Conservation (phyloP, 305 asterid species). For the Rubia peregrina region DNA sequence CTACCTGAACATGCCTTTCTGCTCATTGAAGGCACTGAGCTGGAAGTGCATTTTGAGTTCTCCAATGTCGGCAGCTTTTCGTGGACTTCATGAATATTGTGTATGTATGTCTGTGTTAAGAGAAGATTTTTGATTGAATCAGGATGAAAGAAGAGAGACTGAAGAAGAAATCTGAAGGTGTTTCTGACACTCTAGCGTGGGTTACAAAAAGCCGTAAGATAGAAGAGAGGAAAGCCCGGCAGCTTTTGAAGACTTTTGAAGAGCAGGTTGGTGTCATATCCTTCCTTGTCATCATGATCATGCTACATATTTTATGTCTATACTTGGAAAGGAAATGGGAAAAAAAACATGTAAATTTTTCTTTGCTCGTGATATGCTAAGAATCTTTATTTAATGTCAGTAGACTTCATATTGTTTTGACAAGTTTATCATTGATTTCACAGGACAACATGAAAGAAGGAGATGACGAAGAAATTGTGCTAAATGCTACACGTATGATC, state of each 20-base stretch:
- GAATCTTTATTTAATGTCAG: neutral
- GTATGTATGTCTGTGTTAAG: neutral
- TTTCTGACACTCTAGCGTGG: conserved; percentile 70
- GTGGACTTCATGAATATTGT: neutral
- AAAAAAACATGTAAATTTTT: no score
- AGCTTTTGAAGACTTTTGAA: conserved; percentile 74
- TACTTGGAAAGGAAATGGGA: conserved; percentile 6
- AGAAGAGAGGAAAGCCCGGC: conserved; percentile 69
- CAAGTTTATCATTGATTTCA: conserved; percentile 8
- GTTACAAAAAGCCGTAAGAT: conserved; percentile 72
- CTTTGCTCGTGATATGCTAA: neutral
- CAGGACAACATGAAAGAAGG: conserved; percentile 77
- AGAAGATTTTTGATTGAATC: conserved; percentile 15
- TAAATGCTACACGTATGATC: conserved; percentile 40
- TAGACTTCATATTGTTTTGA: neutral
- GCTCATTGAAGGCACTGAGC: no score
- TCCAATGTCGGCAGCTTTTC: neutral
- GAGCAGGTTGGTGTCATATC: conserved; percentile 57
- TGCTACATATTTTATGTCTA: conserved; percentile 1
- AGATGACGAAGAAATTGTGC: conserved; percentile 62
- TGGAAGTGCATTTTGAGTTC: neutral
- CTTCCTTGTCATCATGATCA: neutral
- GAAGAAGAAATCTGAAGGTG: conserved; percentile 58
- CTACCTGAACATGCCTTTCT: neutral
- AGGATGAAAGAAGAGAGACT: conserved; percentile 85